These are phyloP conservation scores for Takashimella tepidaria DNA, from an alignment of 1,284 basidiomycete species.

Conservation along the genomic window DNA sequence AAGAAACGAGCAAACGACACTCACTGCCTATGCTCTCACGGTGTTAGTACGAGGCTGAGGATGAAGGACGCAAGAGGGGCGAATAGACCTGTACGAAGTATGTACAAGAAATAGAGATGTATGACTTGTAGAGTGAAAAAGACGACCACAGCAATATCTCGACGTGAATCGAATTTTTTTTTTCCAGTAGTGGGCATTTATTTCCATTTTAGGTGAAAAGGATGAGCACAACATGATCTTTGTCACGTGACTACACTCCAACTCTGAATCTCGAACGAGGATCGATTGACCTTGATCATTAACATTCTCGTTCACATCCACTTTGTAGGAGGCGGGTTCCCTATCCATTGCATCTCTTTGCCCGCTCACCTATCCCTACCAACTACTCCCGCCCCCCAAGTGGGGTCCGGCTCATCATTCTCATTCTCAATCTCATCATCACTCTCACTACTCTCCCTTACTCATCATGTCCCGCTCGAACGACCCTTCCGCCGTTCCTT, in stretches of 20 bases:
- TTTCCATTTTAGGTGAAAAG: not conserved
- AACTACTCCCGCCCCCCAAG: not conserved
- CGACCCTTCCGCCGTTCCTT: conserved; percentile 16
- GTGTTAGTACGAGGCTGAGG: not conserved
- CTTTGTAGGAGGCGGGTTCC: not conserved
- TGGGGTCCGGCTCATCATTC: not conserved
- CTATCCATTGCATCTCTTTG: not conserved
- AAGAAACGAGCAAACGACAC: conserved; percentile 1
- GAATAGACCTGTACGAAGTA: not conserved
- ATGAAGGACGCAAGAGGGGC: too few species aligned
- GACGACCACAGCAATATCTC: not conserved
- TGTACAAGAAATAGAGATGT: not conserved
- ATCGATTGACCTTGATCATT: too few species aligned
- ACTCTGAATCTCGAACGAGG: too few species aligned
- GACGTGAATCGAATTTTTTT: not conserved
- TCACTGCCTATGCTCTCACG: too few species aligned
- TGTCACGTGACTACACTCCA: not conserved
- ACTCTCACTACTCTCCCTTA: too few species aligned
- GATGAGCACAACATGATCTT: not conserved
- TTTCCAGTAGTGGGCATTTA: not conserved
- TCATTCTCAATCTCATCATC: not conserved
- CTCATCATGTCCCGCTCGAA: conserved; percentile 1
- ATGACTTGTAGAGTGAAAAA: not conserved
- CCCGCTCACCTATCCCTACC: not conserved
- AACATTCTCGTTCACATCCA: not conserved